Evolutionary conservation across 352 stramenopile species (phyloP).

Genomic region (Phytophthora hibernalis): DNA sequence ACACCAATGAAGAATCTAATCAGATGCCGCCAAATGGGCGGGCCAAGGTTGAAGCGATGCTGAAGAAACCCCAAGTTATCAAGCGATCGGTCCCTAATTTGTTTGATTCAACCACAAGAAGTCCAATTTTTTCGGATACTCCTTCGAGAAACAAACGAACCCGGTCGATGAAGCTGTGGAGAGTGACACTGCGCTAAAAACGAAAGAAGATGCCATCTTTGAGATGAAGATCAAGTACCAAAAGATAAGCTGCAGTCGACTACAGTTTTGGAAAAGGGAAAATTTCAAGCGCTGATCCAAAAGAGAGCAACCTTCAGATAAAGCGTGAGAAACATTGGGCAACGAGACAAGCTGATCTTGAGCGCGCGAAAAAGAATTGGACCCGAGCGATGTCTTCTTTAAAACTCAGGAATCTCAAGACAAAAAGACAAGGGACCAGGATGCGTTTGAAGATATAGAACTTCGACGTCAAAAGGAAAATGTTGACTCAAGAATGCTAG

Average conservation of each 20-base stretch:
- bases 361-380: slow-evolving; percentile 74
- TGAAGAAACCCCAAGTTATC: slow-evolving; percentile 62
- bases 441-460: slow-evolving; percentile 66
- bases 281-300: slow-evolving; percentile 61
- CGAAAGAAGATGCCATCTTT: slow-evolving; percentile 61
- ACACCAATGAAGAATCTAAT: slow-evolving; percentile 27
- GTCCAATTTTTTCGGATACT: slow-evolving; percentile 83
- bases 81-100: slow-evolving; percentile 48
- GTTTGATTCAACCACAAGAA: slow-evolving; percentile 59
- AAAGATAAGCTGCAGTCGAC: slow-evolving; percentile 45
- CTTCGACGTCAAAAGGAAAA: slow-evolving; percentile 49
- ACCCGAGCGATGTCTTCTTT: slow-evolving; percentile 85
- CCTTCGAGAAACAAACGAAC: slow-evolving; percentile 48
- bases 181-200: slow-evolving; percentile 34
- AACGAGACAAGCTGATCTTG: slow-evolving; percentile 66
- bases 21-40: slow-evolving; percentile 15
- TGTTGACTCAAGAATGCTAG: slow-evolving; percentile 51
- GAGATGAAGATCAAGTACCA: slow-evolving; percentile 54
- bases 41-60: slow-evolving; percentile 35
- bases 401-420: slow-evolving; percentile 68
- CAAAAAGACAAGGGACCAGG: slow-evolving; percentile 59
- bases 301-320: slow-evolving; percentile 46
- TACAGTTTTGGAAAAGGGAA: slow-evolving; percentile 56
- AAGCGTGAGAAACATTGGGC: slow-evolving; percentile 73
- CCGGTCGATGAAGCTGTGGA: slow-evolving; percentile 45